Base-by-base conservation (phyloP, 2,329 filamentous ascomycete species). In the Helotiales sp. region DNA sequence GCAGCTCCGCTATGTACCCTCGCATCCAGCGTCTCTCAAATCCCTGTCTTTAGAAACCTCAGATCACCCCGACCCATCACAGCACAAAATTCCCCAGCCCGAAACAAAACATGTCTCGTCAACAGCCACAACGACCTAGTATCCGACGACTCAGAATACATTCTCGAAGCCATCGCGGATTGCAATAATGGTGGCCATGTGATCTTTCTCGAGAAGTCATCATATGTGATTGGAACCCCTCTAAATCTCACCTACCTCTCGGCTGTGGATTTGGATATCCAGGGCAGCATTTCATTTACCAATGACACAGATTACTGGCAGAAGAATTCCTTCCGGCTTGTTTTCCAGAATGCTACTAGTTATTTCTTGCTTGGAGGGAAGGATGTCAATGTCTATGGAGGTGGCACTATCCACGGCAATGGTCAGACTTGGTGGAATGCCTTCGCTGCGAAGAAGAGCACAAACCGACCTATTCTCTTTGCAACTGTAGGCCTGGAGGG, bases 221-320 rank as follows among this genome's bases (percentile, higher is more conserved):
- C 34, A 1, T 68, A 68, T 40, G 34, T 55, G 2, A 82, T 89
- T 62, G 85, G 83, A 34, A 87, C 82, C 1, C 84, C 86, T 2
- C 73, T 91, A 26, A 85, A 91, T 70, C 76, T 91, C 69, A 89
- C 86, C 0, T 89, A 88, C 75, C 78, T 91, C 24, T 80, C 85
- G 54, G 79, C 85, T 69, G 80, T 91, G 20, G 89, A 91, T 75
- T 77, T 90, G 7, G 84, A 85, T 67, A 83, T 87, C 65, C 81
- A 83, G 70, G 87, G 86, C 20, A 82, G 81, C 24, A 82, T 90
- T 28, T 79, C 83, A 61, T 91, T 91, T 78, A 86, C 84, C 66
- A 83, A 87, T 58, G 86, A 91, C 75, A 87, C 87, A 1, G 83
- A 87, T 71, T 91, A 90, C 78, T 91, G 89, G 89, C 32, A 43